Percentiles rank a stretch among this genome's conserved stretches.
These are phyloP conservation scores for Persicaria tinctoria DNA, from an alignment of 148 eudicot species.

Conservation along the genomic window DNA sequence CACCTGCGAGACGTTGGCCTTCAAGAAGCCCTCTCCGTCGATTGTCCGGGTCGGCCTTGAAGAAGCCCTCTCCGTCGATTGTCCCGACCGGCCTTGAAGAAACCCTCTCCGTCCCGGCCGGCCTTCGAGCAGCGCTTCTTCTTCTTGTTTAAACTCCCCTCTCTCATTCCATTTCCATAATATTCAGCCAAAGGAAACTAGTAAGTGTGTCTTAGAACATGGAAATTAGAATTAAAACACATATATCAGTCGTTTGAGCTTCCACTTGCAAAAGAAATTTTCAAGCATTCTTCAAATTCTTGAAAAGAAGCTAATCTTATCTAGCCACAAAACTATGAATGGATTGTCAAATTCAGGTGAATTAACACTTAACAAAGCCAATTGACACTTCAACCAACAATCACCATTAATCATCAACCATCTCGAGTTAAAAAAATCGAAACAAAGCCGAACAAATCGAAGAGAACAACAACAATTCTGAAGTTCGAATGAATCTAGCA, in stretches of 20 bases:
- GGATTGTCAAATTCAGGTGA: neutral
- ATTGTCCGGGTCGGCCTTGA: too few species aligned
- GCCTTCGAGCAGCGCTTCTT: too few species aligned
- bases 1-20: too few species aligned
- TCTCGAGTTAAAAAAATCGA: neutral
- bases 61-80: too few species aligned
- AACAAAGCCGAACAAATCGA: neutral
- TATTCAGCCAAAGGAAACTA: too few species aligned
- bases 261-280: neutral
- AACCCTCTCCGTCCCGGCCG: too few species aligned
- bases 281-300: neutral
- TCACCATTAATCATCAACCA: neutral
- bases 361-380: neutral
- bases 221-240: neutral
- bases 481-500: slow-evolving; percentile 3
- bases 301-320: neutral
- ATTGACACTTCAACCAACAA: neutral
- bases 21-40: too few species aligned
- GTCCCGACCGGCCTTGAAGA: too few species aligned
- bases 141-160: too few species aligned
- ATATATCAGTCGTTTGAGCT: neutral
- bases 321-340: neutral
- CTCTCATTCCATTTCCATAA: too few species aligned
- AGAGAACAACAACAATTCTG: neutral
- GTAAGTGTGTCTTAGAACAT: neutral